Base-by-base conservation (phyloP, 495 filamentous ascomycete genomes). In the Xylaria bambusicola region DNA sequence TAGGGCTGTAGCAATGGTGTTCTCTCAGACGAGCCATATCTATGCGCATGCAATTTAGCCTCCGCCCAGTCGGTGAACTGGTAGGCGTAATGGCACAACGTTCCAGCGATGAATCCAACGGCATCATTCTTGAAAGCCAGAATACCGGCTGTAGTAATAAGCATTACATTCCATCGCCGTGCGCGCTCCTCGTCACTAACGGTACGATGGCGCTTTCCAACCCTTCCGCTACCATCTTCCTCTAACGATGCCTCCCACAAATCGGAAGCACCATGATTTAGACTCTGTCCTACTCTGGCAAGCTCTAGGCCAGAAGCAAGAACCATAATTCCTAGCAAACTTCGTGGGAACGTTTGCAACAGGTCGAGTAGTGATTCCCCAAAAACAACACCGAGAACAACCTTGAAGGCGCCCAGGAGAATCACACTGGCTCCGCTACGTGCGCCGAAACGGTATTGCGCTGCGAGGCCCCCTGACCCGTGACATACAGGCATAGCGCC, bases 401-500 rank as follows among this genome's bases (percentile, higher is more conserved):
- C 73, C 70, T 97, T 98, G 36, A 89, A 73, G 0, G 82, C 20
- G 0, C 93, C 93, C 1, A 97, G 80, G 45, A 96, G 68, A 42
- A 97, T 84, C 38, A 97, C 81, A 62, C 87, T 89, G 0, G 90
- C 82, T 1, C 93, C 93, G 31, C 90, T 94, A 12, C 93, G 86
- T 6, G 93, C 92, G 2, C 93, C 93, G 62, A 97, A 98, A 2
- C 90, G 84, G 65, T 90, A 89, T 68, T 97, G 93, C 1, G 86
- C 93, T 2, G 93, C 93, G 0, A 97, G 76, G 0, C 93, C 93
- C 2, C 93, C 93, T 12, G 91, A 91, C 4, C 93, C 93, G 67
- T 97, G 93, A 65, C 93, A 98, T 2, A 96, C 88, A 5, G 93
- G 93, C 93, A 98, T 98, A 0, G 87, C 89, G 27, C 92, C 93